Evolutionary conservation across 2,329 filamentous ascomycete genomes (phyloP), one percentile per base, ranked within the genome.

Genomic region (Botrytis cinerea): DNA sequence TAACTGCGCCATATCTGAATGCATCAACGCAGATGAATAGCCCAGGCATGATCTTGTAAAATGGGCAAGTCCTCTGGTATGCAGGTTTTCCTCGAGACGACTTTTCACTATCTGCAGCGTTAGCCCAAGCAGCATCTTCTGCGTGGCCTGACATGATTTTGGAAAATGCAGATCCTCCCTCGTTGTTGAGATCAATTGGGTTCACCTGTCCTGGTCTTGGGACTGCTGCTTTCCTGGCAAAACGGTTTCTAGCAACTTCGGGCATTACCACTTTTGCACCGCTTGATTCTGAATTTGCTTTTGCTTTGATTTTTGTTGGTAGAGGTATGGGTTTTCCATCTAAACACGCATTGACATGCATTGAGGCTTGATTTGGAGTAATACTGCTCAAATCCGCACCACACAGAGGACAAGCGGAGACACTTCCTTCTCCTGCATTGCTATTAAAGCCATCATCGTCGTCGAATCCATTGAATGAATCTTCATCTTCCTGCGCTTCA

Each of bases 31-130:
- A 97, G 71, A 98, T 97, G 76, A 88, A 93, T 79, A 98, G 92
- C 0, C 94, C 94, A 0, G 95, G 95, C 84, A 99, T 91, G 76
- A 98, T 98, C 82, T 99, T 99, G 85, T 99, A 99, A 79, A 99
- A 99, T 0, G 96, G 96, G 80, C 96, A 99, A 0, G 94, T 98
- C 67, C 96, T 89, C 79, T 95, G 89, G 79, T 95, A 96, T 0
- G 95, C 92, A 28, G 92, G 93, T 80, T 94, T 96, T 35, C 96
- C 95, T 59, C 93, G 88, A 3, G 94, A 91, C 1, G 92, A 88
- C 43, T 88, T 84, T 81, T 97, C 94, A 1, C 92, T 87, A 1
- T 93, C 92, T 0, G 95, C 94, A 20, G 96, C 96, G 51, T 89
- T 90, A 1, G 92, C 91, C 96, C 96, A 99, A 1, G 96, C 96